A percentile compares a stretch with the other conserved stretches of the same genome.
phyloP scores from a whole-genome alignment of 1,139 yeast species.

The Blastobotrys aristatus region DNA sequence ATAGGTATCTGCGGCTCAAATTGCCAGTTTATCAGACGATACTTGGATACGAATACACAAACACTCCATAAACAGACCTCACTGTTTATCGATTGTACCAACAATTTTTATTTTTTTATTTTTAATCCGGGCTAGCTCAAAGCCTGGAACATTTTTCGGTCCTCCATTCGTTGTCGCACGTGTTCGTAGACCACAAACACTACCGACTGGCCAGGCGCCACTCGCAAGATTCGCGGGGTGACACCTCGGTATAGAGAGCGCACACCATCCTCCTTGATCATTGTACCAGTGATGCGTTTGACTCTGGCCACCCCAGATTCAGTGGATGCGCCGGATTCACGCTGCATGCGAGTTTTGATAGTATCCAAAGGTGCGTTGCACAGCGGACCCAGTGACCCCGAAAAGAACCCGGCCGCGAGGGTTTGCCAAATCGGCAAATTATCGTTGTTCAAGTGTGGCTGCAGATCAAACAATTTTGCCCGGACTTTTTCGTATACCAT shows the following conservation, averaged over 20 bases:
- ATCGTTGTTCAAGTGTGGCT: conserved; percentile 56
- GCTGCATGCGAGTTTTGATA: conserved; percentile 93
- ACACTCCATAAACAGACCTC: too few species aligned
- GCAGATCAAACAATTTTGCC: conserved; percentile 55
- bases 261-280: conserved; percentile 84
- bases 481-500: conserved; percentile 88
- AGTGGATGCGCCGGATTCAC: conserved; percentile 64
- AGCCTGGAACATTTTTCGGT: conserved; percentile 35
- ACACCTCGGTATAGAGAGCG: conserved; percentile 92
- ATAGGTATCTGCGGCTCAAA: too few species aligned
- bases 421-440: conserved; percentile 90
- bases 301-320: conserved; percentile 76
- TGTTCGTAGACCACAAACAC: conserved; percentile 95
- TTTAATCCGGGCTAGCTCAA: conserved; percentile 6
- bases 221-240: conserved; percentile 98
- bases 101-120: too few species aligned
- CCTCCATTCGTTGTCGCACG: conserved; percentile 65
- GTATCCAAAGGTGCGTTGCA: conserved; percentile 98
- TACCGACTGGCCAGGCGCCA: conserved; percentile 98
- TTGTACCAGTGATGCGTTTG: conserved; percentile 70
- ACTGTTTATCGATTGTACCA: too few species aligned
- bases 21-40: too few species aligned
- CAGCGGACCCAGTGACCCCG: conserved; percentile 97
- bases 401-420: conserved; percentile 79
- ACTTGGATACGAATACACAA: too few species aligned